phyloP scores from a whole-genome alignment of 1,139 yeast genomes.

The Hanseniaspora uvarum region DNA sequence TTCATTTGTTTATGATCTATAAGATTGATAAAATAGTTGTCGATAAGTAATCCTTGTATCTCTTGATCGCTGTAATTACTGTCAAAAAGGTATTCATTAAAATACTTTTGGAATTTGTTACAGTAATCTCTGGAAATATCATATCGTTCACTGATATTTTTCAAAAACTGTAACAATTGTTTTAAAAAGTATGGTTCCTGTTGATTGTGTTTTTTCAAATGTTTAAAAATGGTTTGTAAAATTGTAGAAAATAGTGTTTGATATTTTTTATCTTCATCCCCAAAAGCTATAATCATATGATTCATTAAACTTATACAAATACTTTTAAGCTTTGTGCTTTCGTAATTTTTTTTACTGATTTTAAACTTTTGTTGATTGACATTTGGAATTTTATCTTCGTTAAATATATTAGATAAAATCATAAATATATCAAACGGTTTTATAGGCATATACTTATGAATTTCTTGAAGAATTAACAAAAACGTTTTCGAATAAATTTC shows the following conservation, averaged over 20 bases:
- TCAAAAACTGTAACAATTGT: slow-evolving; percentile 24
- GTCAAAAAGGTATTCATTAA: slow-evolving; percentile 24
- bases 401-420: slow-evolving; percentile 24
- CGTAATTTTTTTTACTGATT: slow-evolving; percentile 21
- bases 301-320: slow-evolving; percentile 23
- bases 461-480: slow-evolving; percentile 20
- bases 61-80: slow-evolving; percentile 19
- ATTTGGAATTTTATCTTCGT: slow-evolving; percentile 25
- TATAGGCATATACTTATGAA: slow-evolving; percentile 22
- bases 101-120: slow-evolving; percentile 22
- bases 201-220: slow-evolving; percentile 30
- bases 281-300: slow-evolving; percentile 29
- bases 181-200: slow-evolving; percentile 25
- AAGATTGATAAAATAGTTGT: slow-evolving; percentile 22
- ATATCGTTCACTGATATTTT: slow-evolving; percentile 24
- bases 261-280: slow-evolving; percentile 25
- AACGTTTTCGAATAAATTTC: slow-evolving; percentile 23
- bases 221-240: slow-evolving; percentile 27
- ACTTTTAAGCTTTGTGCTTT: slow-evolving; percentile 25
- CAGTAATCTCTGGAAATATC: slow-evolving; percentile 20
- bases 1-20: slow-evolving; percentile 24
- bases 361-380: slow-evolving; percentile 23
- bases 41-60: slow-evolving; percentile 24
- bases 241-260: slow-evolving; percentile 30
- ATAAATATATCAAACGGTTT: slow-evolving; percentile 27